Evolutionary conservation across 2,329 filamentous ascomycete species (phyloP).

Genomic region (Alternaria panax): DNA sequence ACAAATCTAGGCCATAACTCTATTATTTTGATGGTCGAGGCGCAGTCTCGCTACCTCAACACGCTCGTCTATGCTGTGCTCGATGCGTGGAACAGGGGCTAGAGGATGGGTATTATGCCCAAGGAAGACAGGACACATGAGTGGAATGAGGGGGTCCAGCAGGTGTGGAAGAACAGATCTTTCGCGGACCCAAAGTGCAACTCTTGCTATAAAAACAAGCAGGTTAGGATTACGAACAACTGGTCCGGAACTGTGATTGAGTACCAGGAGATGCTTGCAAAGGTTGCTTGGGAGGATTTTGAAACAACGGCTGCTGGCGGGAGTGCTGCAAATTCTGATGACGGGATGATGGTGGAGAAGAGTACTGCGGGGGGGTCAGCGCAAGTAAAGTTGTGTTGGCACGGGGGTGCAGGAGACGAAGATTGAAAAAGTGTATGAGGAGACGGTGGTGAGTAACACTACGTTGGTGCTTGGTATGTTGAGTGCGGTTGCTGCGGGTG

Average conservation of each 20-base stretch:
- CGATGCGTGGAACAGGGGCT: slow-evolving; percentile 50
- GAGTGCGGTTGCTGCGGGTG: slow-evolving; percentile 48
- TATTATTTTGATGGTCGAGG: slow-evolving; percentile 69
- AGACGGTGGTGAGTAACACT: slow-evolving; percentile 52
- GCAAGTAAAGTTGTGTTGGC: slow-evolving; percentile 45
- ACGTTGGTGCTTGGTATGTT: slow-evolving; percentile 47
- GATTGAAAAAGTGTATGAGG: slow-evolving; percentile 56
- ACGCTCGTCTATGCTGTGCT: slow-evolving; percentile 59
- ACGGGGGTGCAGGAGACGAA: slow-evolving; percentile 43
- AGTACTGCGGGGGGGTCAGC: slow-evolving; percentile 14
- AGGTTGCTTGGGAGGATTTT: slow-evolving; percentile 57
- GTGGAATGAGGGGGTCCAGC: slow-evolving; percentile 59
- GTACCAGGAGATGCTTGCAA: slow-evolving; percentile 59
- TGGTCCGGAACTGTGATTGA: slow-evolving; percentile 62
- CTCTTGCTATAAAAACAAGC: slow-evolving; percentile 64
- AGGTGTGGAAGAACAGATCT: slow-evolving; percentile 51
- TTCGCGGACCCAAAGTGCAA: slow-evolving; percentile 64
- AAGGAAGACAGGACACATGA: slow-evolving; percentile 48
- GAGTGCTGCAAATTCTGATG: neutral
- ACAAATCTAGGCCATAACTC: slow-evolving; percentile 63
- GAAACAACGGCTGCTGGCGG: slow-evolving; percentile 30
- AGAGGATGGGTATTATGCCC: slow-evolving; percentile 57
- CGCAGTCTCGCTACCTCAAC: slow-evolving; percentile 63
- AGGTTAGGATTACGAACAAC: slow-evolving; percentile 65
- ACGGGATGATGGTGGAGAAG: neutral